Conservation (phyloP, 148 eudicot species). For the Gaultheria prostrata region DNA sequence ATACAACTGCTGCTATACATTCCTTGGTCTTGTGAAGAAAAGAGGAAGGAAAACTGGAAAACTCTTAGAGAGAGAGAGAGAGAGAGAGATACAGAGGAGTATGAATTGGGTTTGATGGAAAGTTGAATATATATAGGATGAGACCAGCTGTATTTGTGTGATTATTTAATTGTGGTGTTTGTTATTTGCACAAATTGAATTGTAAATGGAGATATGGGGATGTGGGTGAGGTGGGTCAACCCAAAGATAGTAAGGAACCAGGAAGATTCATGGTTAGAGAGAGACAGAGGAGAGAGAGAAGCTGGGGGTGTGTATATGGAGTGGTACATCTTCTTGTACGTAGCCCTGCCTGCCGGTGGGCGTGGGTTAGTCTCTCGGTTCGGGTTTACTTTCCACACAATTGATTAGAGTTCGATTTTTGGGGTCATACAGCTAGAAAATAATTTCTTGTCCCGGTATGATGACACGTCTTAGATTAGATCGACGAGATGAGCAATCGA, state of each 20-base stretch:
- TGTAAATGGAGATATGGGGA: slow-evolving; percentile 13
- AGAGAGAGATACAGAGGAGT: not conserved
- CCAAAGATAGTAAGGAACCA: slow-evolving; percentile 27
- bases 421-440: too few relatives aligned
- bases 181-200: not conserved
- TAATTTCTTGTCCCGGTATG: too few relatives aligned
- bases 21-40: not conserved
- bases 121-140: slow-evolving; percentile 15
- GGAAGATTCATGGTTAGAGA: slow-evolving; percentile 57
- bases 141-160: not conserved
- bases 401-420: too few relatives aligned
- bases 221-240: slow-evolving; percentile 56
- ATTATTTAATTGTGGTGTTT: not conserved
- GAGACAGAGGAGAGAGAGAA: slow-evolving; percentile 13
- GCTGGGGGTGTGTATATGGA: slow-evolving; percentile 9
- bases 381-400: too few relatives aligned
- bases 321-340: not conserved
- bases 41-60: not conserved
- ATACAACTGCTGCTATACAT: slow-evolving; percentile 52
- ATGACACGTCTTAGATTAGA: too few relatives aligned
- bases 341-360: too few relatives aligned
- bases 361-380: too few relatives aligned
- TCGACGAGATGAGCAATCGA: too few relatives aligned
- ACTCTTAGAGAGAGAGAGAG: not conserved
- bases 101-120: slow-evolving; percentile 16